Percentiles rank a stretch among this genome's conserved stretches.
phyloP scores from a whole-genome alignment of 2,329 filamentous ascomycete genomes.

The Alternaria longipes region DNA sequence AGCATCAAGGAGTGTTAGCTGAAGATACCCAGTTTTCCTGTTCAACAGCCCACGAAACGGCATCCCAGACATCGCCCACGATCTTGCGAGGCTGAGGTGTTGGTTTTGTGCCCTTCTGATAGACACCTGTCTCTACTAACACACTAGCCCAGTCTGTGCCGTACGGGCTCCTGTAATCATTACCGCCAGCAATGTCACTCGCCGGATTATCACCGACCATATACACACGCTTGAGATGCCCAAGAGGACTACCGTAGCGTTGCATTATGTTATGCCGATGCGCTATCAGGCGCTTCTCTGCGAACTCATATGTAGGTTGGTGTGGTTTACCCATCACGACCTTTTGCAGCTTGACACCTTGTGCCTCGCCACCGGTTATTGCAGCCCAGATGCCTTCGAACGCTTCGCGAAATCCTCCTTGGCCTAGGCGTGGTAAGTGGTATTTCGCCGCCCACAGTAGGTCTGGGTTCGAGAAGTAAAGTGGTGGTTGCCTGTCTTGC shows the following conservation, averaged over 20 bases:
- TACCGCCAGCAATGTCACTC: slow-evolving; percentile 89
- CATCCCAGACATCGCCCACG: slow-evolving; percentile 77
- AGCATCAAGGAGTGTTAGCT: background rate
- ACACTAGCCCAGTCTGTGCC: slow-evolving; percentile 81
- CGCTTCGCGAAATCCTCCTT: slow-evolving; percentile 87
- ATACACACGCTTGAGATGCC: slow-evolving; percentile 77
- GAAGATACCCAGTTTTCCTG: slow-evolving; percentile 54
- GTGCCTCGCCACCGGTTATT: slow-evolving; percentile 67
- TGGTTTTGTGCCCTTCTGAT: slow-evolving; percentile 64
- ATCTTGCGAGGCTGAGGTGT: slow-evolving; percentile 70
- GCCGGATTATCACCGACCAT: slow-evolving; percentile 85
- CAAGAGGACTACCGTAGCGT: slow-evolving; percentile 31
- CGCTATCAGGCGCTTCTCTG: slow-evolving; percentile 74
- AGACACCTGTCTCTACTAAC: slow-evolving; percentile 83
- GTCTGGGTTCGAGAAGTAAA: slow-evolving; percentile 93
- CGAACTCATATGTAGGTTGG: slow-evolving; percentile 80
- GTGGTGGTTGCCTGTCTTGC: slow-evolving; percentile 77
- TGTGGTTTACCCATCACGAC: slow-evolving; percentile 86
- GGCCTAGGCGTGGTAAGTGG: slow-evolving; percentile 85
- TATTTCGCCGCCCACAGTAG: slow-evolving; percentile 88
- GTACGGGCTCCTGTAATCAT: slow-evolving; percentile 72
- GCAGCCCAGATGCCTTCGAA: slow-evolving; percentile 81
- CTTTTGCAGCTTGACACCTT: slow-evolving; percentile 66
- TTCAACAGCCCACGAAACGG: slow-evolving; percentile 78
- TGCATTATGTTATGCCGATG: slow-evolving; percentile 65